Conservation (phyloP, 306 rosid species). For the Fragaria iinumae region DNA sequence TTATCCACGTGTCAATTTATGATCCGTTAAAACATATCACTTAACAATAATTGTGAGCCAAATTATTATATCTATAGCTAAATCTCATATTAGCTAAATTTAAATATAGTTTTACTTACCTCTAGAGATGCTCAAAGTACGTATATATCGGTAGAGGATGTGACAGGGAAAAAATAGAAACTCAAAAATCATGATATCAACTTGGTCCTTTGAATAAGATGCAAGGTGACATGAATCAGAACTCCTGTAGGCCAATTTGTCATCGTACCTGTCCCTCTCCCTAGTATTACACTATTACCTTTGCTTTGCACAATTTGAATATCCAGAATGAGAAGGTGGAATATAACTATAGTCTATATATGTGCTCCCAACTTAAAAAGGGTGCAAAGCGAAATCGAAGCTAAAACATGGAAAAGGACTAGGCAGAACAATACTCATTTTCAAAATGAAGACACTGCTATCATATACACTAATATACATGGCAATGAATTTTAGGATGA, state of each 20-base stretch:
- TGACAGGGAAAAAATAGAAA: not conserved
- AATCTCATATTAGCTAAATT: too few relatives aligned
- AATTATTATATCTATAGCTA: too few relatives aligned
- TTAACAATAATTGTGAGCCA: too few relatives aligned
- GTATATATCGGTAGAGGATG: too few relatives aligned
- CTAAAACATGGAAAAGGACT: too few relatives aligned
- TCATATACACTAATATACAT: conserved; percentile 41
- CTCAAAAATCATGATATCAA: not conserved
- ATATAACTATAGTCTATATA: not conserved
- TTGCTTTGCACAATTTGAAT: not conserved
- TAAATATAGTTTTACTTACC: too few relatives aligned
- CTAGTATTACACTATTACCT: not conserved
- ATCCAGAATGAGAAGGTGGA: not conserved
- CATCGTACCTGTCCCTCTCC: not conserved
- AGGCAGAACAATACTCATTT: conserved; percentile 23
- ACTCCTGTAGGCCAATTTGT: not conserved
- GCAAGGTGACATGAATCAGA: not conserved
- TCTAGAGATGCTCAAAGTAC: too few relatives aligned
- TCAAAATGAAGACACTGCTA: conserved; percentile 36
- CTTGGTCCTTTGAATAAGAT: conserved; percentile 5
- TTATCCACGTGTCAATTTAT: too few relatives aligned
- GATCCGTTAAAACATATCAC: too few relatives aligned
- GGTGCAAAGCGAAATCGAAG: not conserved
- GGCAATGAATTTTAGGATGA: conserved; percentile 28
- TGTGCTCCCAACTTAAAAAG: not conserved